Conservation (phyloP, 306 rosid species). For the Crotalaria pallida region DNA sequence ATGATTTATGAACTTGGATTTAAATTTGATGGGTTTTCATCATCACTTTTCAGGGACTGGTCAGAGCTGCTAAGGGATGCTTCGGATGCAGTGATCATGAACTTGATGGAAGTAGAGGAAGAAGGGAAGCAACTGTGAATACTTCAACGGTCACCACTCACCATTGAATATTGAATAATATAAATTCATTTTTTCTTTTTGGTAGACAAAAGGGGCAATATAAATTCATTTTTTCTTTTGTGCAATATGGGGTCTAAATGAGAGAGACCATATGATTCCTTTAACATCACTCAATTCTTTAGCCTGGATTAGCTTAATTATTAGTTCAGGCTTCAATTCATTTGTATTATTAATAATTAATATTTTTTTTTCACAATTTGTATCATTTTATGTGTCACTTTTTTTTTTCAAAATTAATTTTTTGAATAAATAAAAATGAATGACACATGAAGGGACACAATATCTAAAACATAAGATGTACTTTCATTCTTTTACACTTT, state of each 20-base stretch:
- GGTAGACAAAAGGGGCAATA: no score
- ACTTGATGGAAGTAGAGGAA: slow-evolving; percentile 41
- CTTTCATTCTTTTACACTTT: neutral
- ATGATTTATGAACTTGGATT: neutral
- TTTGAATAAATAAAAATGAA: no score
- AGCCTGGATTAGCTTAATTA: slow-evolving; percentile 26
- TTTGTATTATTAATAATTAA: slow-evolving; percentile 17
- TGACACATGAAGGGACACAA: no score
- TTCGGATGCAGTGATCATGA: slow-evolving; percentile 37
- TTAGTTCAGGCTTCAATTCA: slow-evolving; percentile 15
- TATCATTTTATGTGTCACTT: neutral
- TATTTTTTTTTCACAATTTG: no score
- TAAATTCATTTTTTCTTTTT: slow-evolving; percentile 17
- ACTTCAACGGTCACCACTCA: neutral
- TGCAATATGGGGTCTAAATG: neutral
- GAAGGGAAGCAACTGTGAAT: slow-evolving; percentile 17
- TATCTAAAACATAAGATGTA: no score
- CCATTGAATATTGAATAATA: no score
- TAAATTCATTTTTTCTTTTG: slow-evolving; percentile 15
- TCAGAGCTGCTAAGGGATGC: slow-evolving; percentile 35
- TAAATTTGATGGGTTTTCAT: neutral
- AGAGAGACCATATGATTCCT: slow-evolving; percentile 12
- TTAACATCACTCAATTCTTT: slow-evolving; percentile 21
- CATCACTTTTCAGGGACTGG: slow-evolving; percentile 39
- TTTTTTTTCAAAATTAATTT: no score